phyloP scores from a whole-genome alignment of 108 stramenopile species.

The Chaetoceros muelleri region DNA sequence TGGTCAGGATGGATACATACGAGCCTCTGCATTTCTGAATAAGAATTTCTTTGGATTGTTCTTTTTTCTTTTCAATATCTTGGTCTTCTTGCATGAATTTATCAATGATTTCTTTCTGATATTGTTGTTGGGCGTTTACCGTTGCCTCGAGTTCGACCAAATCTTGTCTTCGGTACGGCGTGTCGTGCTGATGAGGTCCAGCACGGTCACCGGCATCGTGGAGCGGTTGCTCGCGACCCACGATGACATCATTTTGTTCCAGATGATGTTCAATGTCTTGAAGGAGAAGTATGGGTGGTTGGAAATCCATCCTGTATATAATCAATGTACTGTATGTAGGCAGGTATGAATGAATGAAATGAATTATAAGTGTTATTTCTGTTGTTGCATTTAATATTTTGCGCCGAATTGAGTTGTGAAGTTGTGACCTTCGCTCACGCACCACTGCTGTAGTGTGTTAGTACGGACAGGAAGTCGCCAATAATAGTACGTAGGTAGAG shows the following conservation, averaged over 20 bases:
- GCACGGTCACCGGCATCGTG: too few relatives aligned
- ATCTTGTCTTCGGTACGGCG: background rate
- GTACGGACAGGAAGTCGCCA: too few relatives aligned
- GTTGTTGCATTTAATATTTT: too few relatives aligned
- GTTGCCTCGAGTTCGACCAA: background rate
- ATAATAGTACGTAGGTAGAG: too few relatives aligned
- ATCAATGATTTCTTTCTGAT: background rate
- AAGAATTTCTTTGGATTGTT: background rate
- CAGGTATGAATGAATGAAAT: too few relatives aligned
- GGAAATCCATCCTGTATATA: too few relatives aligned
- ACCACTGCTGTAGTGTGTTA: too few relatives aligned
- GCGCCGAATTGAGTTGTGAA: too few relatives aligned
- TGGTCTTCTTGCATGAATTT: background rate
- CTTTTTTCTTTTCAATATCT: background rate
- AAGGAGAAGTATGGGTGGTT: background rate
- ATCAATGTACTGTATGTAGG: too few relatives aligned
- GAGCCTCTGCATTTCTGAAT: background rate
- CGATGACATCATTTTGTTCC: background rate
- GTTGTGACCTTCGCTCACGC: too few relatives aligned
- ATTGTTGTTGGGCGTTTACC: background rate
- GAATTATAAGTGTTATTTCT: too few relatives aligned
- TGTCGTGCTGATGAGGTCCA: background rate
- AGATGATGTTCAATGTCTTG: background rate
- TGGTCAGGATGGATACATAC: background rate
- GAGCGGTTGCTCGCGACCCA: too few relatives aligned